phyloP scores from a whole-genome alignment of 768 basidiomycete genomes.

The Tricholoma flavovirens region DNA sequence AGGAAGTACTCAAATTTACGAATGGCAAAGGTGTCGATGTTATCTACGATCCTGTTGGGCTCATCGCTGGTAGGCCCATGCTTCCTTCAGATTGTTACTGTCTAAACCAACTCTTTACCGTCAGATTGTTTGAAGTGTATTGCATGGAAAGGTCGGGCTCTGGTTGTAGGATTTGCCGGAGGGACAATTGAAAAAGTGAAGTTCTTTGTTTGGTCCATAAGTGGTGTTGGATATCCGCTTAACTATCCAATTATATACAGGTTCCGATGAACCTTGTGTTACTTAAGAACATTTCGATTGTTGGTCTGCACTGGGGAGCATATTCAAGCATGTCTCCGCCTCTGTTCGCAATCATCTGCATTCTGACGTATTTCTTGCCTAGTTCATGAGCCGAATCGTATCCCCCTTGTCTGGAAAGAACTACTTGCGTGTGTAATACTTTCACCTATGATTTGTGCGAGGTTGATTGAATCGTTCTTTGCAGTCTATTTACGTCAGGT shows the following conservation, averaged over 20 bases:
- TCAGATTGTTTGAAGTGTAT: conserved; percentile 86
- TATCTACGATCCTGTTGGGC: conserved; percentile 82
- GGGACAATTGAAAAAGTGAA: conserved; percentile 77
- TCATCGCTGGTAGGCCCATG: conserved; percentile 53
- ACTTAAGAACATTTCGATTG: conserved; percentile 78
- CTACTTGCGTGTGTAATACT: conserved; percentile 52
- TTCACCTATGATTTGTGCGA: neutral
- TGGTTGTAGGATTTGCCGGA: conserved; percentile 92
- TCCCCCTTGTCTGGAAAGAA: conserved; percentile 66
- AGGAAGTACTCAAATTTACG: conserved; percentile 81
- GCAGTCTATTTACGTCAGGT: conserved; percentile 63
- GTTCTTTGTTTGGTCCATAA: conserved; percentile 1
- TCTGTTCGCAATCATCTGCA: neutral
- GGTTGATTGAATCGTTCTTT: neutral
- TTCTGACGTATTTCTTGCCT: conserved; percentile 5
- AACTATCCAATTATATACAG: conserved; percentile 30
- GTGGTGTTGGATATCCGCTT: conserved; percentile 11
- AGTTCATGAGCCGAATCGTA: conserved; percentile 62
- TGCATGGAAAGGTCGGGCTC: conserved; percentile 86
- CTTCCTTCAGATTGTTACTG: neutral
- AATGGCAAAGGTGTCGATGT: conserved; percentile 81
- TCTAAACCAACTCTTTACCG: neutral
- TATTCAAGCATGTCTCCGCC: conserved; percentile 51
- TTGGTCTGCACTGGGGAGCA: conserved; percentile 86
- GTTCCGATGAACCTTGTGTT: conserved; percentile 80